phyloP scores from a whole-genome alignment of 2,329 filamentous ascomycete species.

The Dendrostoma leiphaemia region DNA sequence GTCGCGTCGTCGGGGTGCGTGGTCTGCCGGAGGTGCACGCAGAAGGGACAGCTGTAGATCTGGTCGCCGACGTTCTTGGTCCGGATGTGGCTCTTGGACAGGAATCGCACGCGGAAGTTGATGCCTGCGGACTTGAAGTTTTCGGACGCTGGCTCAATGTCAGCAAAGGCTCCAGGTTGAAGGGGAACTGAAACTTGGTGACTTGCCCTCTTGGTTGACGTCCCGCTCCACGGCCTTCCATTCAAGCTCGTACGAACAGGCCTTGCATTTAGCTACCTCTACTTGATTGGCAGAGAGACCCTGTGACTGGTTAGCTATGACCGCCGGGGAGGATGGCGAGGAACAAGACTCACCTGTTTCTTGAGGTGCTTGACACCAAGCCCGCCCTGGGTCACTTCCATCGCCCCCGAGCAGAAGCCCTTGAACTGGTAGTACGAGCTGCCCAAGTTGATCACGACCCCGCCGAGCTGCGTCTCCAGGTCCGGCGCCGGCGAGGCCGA shows the following conservation, averaged over 20 bases:
- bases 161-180: no score
- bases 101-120: conserved; percentile 51
- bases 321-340: background rate
- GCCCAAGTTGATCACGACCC: conserved; percentile 41
- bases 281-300: conserved; percentile 32
- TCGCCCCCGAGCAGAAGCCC: conserved; percentile 55
- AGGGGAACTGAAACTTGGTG: background rate
- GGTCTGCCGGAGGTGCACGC: conserved; percentile 47
- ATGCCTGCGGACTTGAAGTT: conserved; percentile 46
- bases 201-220: conserved; percentile 45
- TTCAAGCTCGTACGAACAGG: conserved; percentile 54
- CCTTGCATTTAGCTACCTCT: conserved; percentile 49
- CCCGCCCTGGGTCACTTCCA: conserved; percentile 46
- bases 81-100: conserved; percentile 54
- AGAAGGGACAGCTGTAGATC: conserved; percentile 56
- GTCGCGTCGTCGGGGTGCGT: conserved; percentile 54
- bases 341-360: conserved; percentile 40
- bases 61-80: conserved; percentile 50
- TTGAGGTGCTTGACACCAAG: conserved; percentile 50
- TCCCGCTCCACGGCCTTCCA: conserved; percentile 52
- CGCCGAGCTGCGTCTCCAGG: conserved; percentile 24
- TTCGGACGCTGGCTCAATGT: conserved; percentile 35
- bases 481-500: conserved; percentile 12
- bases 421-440: conserved; percentile 54
- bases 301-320: conserved; percentile 13